Percentiles rank a stretch among this genome's conserved stretches.
These are phyloP conservation scores for Rhizophagus sp. DNA, from an alignment of 192 early-diverging fungal genomes.

Conservation along the genomic window DNA sequence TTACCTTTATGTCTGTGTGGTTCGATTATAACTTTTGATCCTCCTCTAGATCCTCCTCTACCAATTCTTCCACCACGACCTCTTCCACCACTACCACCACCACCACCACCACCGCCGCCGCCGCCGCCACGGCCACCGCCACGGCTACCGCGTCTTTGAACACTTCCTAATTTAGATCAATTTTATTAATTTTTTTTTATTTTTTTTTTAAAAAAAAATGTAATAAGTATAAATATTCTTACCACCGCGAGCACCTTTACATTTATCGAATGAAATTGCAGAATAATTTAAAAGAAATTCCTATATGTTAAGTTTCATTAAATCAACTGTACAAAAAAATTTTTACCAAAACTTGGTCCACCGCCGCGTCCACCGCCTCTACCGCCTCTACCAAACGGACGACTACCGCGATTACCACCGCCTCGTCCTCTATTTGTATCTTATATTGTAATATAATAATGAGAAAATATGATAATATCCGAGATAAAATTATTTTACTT, in stretches of 20 bases:
- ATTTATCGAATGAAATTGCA: background rate
- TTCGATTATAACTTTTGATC: slow-evolving; percentile 95
- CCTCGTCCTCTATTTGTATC: too few relatives aligned
- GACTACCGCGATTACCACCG: too few relatives aligned
- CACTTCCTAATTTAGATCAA: background rate
- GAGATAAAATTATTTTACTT: too few relatives aligned
- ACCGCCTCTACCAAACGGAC: background rate
- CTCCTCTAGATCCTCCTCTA: slow-evolving; percentile 79
- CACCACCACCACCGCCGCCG: too few relatives aligned
- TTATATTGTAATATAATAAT: too few relatives aligned
- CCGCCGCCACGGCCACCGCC: slow-evolving; percentile 43
- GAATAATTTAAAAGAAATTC: background rate
- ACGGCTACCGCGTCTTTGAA: slow-evolving; percentile 36
- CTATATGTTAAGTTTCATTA: too few relatives aligned
- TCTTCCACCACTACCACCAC: slow-evolving; percentile 54
- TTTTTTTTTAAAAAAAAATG: background rate
- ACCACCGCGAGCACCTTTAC: background rate
- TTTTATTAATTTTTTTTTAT: background rate
- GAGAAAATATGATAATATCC: too few relatives aligned
- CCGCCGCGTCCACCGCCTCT: slow-evolving; percentile 41
- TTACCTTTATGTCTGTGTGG: slow-evolving; percentile 91
- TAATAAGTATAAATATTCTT: background rate
- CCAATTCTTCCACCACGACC: slow-evolving; percentile 58
- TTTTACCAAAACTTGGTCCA: slow-evolving; percentile 23
- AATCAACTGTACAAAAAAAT: background rate